Evolutionary conservation across 306 rosid species (phyloP), one percentile per base, ranked within the genome.

Genomic region (Trifolium fragiferum): DNA sequence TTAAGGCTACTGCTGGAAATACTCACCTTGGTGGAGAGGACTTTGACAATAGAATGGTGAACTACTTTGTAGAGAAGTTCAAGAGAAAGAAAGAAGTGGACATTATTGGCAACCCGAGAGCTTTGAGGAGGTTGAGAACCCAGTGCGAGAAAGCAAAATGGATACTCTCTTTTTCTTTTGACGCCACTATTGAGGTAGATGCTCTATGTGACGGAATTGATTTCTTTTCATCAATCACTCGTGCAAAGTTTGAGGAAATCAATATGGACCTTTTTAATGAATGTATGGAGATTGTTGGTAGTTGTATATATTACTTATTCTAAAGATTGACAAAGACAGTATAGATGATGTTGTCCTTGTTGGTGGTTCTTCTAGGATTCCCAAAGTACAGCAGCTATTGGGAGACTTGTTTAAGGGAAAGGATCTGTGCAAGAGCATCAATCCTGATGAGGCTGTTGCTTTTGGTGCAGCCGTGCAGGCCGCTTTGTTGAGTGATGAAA

Each of bases 301-400:
- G n/a, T 21, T 55, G 62, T 23, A n/a, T 55, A n/a, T n/a, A n/a
- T n/a, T 1, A 49, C 73, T 12, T 84, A 87, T 62, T 85, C 84
- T 7, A 85, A 85, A n/a, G 59, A 85, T 87, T 83, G 84, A 83
- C 76, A 87, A 83, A 78, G 81, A 68, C 69, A 40, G 10, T 21
- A 57, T 85, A 4, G 67, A 87, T 65, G 89, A 87, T 66, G 83
- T 66, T 16, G 80, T 76, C 50, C 74, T 76, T 27, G 67, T 76
- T 38, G 74, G 80, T 23, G 80, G 80, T 35, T 62, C 87, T 81
- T 13, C 89, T 2, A 81, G 92, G 10, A 85, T 87, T 74, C 89
- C 87, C 7, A 87, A 87, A 50, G 84, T 87, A 27, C 91, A 85
- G 63, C 84, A 80, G 50, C 54, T 85, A 0, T 76, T 87, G 81